phyloP scores from a whole-genome alignment of 192 early-diverging fungal species.

The Jimgerdemannia lactiflua region DNA sequence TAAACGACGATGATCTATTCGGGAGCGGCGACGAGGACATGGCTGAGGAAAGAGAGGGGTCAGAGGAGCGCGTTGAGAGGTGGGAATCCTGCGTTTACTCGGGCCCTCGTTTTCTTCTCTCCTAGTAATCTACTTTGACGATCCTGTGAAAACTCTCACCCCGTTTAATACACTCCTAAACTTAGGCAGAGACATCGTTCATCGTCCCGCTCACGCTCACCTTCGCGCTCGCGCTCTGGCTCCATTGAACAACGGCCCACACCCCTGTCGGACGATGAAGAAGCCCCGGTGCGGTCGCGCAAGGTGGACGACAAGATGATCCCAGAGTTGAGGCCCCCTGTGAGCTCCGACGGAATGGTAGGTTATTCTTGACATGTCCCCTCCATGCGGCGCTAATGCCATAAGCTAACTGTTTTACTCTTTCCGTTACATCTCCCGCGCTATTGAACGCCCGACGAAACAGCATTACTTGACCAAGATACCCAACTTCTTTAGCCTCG shows the following conservation, averaged over 20 bases:
- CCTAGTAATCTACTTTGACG: neutral
- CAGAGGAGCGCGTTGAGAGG: neutral
- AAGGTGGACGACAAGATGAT: constrained; percentile 1
- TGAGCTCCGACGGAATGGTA: neutral
- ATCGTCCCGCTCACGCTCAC: neutral
- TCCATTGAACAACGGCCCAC: neutral
- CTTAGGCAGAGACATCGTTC: neutral
- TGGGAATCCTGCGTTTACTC: neutral
- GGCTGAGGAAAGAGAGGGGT: neutral
- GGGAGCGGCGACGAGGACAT: constrained; percentile 33
- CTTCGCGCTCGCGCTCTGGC: neutral
- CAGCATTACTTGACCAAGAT: constrained; percentile 50
- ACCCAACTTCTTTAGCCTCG: constrained; percentile 67
- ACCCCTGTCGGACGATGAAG: neutral
- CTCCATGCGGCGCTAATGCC: neutral
- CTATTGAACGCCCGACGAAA: neutral
- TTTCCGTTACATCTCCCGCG: neutral
- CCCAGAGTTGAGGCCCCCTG: neutral
- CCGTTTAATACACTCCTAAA: neutral
- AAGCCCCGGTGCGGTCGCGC: neutral
- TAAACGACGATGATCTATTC: constrained; percentile 30
- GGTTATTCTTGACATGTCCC: neutral
- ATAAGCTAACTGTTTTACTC: neutral
- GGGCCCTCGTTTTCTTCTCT: neutral
- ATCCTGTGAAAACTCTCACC: neutral